Conservation (phyloP, 2,329 filamentous ascomycete species). For the Tolypocladium ovalisporum region DNA sequence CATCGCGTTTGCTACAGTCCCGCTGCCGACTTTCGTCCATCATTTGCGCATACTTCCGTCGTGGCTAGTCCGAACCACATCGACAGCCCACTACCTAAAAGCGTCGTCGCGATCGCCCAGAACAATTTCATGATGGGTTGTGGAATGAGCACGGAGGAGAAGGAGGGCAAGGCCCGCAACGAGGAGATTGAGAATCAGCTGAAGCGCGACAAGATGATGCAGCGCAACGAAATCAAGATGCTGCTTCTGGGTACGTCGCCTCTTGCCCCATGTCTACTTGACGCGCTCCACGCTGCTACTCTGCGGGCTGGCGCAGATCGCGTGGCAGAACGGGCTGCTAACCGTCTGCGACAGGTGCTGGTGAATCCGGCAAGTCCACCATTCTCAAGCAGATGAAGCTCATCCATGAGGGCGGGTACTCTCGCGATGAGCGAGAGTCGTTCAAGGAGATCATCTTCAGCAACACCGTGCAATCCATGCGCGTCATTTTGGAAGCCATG, state of each 20-base stretch:
- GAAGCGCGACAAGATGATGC: conserved; percentile 97
- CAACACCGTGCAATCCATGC: conserved; percentile 61
- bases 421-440: conserved; percentile 68
- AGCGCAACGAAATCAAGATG: conserved; percentile 99
- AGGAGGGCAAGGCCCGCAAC: conserved; percentile 99
- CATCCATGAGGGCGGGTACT: conserved; percentile 98
- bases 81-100: neutral
- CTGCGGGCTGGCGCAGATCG: neutral
- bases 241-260: conserved; percentile 69
- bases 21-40: neutral
- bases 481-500: conserved; percentile 59
- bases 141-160: conserved; percentile 99
- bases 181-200: conserved; percentile 99
- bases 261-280: neutral
- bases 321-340: neutral
- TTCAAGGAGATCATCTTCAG: conserved; percentile 64
- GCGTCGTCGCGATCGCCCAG: conserved; percentile 8
- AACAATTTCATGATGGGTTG: conserved; percentile 82
- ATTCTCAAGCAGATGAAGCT: conserved; percentile 99
- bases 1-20: neutral
- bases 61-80: neutral
- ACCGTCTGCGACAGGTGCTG: conserved; percentile 55
- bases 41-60: neutral
- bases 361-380: conserved; percentile 90
- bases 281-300: neutral